Conservation (phyloP, 2,329 filamentous ascomycete genomes). For the Hortaea sp. region DNA sequence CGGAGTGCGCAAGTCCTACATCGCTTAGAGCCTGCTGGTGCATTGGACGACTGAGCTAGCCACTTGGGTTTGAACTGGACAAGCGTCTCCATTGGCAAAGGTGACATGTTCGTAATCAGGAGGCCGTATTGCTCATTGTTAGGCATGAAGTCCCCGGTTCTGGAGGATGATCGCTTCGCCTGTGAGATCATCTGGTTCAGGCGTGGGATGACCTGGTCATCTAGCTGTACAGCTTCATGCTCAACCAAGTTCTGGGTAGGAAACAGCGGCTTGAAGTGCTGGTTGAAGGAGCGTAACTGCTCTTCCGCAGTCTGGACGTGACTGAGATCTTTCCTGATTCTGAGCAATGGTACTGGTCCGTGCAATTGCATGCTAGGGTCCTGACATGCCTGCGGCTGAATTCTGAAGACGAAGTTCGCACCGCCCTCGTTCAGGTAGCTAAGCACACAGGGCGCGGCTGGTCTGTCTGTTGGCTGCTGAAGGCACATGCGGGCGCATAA, state of each 20-base stretch:
- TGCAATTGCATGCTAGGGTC: conserved; percentile 8
- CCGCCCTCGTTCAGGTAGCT: conserved; percentile 28
- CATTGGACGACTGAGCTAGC: conserved; percentile 37
- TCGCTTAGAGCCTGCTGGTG: conserved; percentile 28
- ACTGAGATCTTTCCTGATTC: conserved; percentile 23
- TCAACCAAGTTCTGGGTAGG: conserved; percentile 20
- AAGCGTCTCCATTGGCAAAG: conserved; percentile 13
- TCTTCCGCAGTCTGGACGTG: conserved; percentile 18
- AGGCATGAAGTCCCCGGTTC: conserved; percentile 18
- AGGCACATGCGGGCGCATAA: not conserved
- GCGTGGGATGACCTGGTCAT: conserved; percentile 7
- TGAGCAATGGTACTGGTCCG: conserved; percentile 19
- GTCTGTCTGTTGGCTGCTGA: not conserved
- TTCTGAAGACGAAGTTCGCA: conserved; percentile 26
- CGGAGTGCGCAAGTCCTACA: conserved; percentile 39
- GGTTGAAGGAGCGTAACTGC: conserved; percentile 17
- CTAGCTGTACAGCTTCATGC: conserved; percentile 19
- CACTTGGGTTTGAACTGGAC: conserved; percentile 41
- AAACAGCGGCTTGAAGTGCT: conserved; percentile 21
- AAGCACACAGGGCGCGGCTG: not conserved
- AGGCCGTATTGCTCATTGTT: conserved; percentile 18
- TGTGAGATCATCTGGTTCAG: conserved; percentile 17
- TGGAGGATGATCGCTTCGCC: conserved; percentile 14
- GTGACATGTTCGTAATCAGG: conserved; percentile 28
- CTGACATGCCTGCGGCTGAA: conserved; percentile 6